Percentiles rank a stretch among this genome's conserved stretches.
phyloP scores from a whole-genome alignment of 176 grass and related monocot species.

The sorghum (Sorghum bicolor) region Sorghum_bicolor_NCBIv3 NC_012878.2:57387501-57388000 shows the following conservation, averaged over 20 bases:
- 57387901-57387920: background rate
- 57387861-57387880: background rate
- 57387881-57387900: background rate
- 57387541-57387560: background rate
- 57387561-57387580: no score
- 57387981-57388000: no score
- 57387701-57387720: background rate
- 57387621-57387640: background rate
- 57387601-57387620: background rate
- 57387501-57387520: background rate
- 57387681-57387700: background rate
- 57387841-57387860: background rate
- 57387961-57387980: background rate
- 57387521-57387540: background rate
- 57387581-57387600: background rate
- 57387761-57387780: background rate
- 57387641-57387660: background rate
- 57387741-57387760: background rate
- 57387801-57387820: background rate
- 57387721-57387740: background rate
- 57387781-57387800: background rate
- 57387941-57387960: background rate
- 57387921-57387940: no score
- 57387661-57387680: background rate
- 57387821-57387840: constrained; percentile 25